Percentiles rank a stretch among this genome's conserved stretches.
Conservation (phyloP, 768 basidiomycete species). For the Crepidotus variabilis region DNA sequence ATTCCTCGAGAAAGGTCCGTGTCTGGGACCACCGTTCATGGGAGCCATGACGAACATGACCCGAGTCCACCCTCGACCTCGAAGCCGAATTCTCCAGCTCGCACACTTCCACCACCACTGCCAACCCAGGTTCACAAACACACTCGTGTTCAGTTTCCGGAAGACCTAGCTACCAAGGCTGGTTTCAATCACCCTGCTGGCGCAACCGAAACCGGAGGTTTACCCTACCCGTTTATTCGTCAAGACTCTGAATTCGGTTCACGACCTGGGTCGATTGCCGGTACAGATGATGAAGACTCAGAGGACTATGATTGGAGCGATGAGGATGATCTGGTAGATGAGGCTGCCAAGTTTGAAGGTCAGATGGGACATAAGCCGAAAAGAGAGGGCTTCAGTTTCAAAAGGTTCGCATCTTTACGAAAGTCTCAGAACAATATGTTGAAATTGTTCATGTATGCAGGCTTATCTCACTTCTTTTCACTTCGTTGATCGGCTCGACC, state of each 20-base stretch:
- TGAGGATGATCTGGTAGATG: constrained; percentile 72
- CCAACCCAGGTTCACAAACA: not conserved
- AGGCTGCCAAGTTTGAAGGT: constrained; percentile 63
- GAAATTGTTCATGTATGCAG: constrained; percentile 27
- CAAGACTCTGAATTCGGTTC: constrained; percentile 26
- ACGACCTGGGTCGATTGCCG: constrained; percentile 40
- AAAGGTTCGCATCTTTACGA: constrained; percentile 36
- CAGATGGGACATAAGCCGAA: constrained; percentile 50
- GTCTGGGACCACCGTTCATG: not conserved
- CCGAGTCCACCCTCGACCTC: not conserved
- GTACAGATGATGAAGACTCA: constrained; percentile 58
- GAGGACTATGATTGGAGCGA: constrained; percentile 74
- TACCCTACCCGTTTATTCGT: constrained; percentile 23
- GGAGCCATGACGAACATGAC: not conserved
- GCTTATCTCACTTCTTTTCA: constrained; percentile 58
- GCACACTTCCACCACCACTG: not conserved
- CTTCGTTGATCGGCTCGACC: constrained; percentile 69
- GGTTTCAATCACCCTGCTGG: not conserved
- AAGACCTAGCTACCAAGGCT: constrained; percentile 29
- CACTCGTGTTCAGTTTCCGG: constrained; percentile 50
- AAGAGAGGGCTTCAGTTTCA: constrained; percentile 46
- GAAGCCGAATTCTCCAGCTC: not conserved
- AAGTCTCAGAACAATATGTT: not conserved
- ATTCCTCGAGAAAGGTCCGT: not conserved
- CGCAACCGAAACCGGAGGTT: constrained; percentile 1